A percentile compares a stretch with the other conserved stretches of the same genome.
Evolutionary conservation across 495 filamentous ascomycete genomes (phyloP).

Genomic region (Pseudomonodictys pantanalensis): DNA sequence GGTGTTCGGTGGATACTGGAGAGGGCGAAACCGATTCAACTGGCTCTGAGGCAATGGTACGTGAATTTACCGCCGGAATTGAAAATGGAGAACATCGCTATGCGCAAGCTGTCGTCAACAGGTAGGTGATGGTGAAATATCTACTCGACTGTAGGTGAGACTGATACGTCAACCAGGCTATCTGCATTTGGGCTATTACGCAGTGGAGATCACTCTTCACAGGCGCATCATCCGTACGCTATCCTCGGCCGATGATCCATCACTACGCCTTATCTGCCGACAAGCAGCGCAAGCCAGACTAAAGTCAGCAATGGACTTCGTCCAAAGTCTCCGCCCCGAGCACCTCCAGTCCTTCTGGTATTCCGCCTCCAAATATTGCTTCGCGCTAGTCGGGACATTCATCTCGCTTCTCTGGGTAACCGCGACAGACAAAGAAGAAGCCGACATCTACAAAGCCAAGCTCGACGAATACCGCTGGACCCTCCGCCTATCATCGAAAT

Average conservation of each 20-base stretch:
- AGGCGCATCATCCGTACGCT: conserved; percentile 58
- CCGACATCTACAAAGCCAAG: conserved; percentile 28
- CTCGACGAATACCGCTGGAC: conserved; percentile 34
- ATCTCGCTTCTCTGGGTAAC: conserved; percentile 31
- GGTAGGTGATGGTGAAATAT: conserved; percentile 27
- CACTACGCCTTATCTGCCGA: conserved; percentile 35
- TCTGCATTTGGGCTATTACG: conserved; percentile 61
- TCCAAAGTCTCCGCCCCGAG: conserved; percentile 67
- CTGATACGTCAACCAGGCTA: conserved; percentile 42
- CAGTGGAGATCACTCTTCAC: conserved; percentile 61
- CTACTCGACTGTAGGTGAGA: background rate
- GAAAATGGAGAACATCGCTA: conserved; percentile 49
- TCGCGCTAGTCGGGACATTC: conserved; percentile 33
- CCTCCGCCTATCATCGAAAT: conserved; percentile 28
- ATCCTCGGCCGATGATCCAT: conserved; percentile 46
- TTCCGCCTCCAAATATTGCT: conserved; percentile 35
- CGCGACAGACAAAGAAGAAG: conserved; percentile 26
- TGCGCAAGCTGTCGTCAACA: conserved; percentile 28
- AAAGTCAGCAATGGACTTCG: conserved; percentile 75
- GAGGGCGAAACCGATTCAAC: conserved; percentile 59
- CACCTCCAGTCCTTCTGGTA: conserved; percentile 70
- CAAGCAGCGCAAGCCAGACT: conserved; percentile 53
- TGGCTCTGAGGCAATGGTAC: conserved; percentile 60
- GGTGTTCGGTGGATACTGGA: conserved; percentile 56
- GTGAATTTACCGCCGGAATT: conserved; percentile 51